These are phyloP conservation scores for Chaetomium sp. DNA, from an alignment of 2,329 filamentous ascomycete species.

Conservation along the genomic window DNA sequence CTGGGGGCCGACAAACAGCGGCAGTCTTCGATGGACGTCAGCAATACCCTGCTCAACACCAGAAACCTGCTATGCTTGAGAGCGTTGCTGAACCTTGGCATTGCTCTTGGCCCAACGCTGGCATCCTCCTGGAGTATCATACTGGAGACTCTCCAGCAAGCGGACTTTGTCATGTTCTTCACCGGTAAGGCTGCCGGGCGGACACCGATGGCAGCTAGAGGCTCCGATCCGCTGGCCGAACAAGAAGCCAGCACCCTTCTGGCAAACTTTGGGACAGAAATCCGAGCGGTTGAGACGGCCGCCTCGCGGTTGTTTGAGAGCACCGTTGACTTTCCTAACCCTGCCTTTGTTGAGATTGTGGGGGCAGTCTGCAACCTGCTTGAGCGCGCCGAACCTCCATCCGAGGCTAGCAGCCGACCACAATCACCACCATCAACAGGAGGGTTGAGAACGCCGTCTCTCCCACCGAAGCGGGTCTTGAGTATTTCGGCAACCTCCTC, in stretches of 20 bases:
- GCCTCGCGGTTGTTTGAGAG: constrained; percentile 84
- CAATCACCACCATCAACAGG: constrained; percentile 31
- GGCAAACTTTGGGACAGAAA: constrained; percentile 69
- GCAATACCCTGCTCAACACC: constrained; percentile 61
- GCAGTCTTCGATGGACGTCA: constrained; percentile 51
- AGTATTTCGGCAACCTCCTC: constrained; percentile 41
- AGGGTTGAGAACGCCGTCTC: constrained; percentile 32
- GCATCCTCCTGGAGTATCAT: constrained; percentile 83
- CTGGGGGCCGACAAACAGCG: constrained; percentile 52
- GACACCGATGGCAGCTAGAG: constrained; percentile 42
- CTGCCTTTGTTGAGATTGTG: constrained; percentile 72
- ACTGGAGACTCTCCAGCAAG: constrained; percentile 85
- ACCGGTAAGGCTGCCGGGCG: constrained; percentile 50
- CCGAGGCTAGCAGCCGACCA: constrained; percentile 29
- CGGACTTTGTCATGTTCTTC: constrained; percentile 75
- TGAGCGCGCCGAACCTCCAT: constrained; percentile 30
- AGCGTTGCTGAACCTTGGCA: constrained; percentile 89
- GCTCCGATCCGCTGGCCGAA: constrained; percentile 43
- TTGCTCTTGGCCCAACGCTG: constrained; percentile 84
- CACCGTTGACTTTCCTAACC: constrained; percentile 82
- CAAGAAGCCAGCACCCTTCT: constrained; percentile 46
- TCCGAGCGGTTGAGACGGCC: constrained; percentile 82
- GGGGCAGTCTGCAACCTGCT: constrained; percentile 68
- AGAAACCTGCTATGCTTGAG: constrained; percentile 85
- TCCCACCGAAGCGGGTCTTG: constrained; percentile 38